A percentile compares a stretch with the other conserved stretches of the same genome.
These are phyloP conservation scores for Yarrowia sp. DNA, from an alignment of 805 yeast species.

Conservation along the genomic window DNA sequence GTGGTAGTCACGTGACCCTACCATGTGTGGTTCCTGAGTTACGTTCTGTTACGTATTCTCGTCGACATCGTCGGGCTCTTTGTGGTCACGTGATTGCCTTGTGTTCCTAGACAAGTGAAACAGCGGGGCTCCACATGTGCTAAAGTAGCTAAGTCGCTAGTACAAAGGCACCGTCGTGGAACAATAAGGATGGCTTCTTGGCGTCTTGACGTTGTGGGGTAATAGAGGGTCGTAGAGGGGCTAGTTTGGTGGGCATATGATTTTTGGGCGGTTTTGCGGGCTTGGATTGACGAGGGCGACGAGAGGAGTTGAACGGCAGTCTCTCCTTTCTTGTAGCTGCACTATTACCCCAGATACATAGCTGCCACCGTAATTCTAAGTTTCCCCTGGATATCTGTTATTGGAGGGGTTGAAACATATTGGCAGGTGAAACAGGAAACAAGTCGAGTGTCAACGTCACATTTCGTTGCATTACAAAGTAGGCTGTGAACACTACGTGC, in stretches of 20 bases:
- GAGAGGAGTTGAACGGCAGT: neutral
- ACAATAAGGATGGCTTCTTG: slow-evolving; percentile 13
- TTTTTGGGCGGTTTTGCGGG: neutral
- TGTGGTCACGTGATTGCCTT: neutral
- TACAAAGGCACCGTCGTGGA: neutral
- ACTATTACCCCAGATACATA: no score
- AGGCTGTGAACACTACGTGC: no score
- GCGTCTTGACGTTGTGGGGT: slow-evolving; percentile 4
- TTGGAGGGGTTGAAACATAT: slow-evolving; percentile 7
- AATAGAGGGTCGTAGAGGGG: neutral
- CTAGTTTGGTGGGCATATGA: neutral
- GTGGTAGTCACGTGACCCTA: neutral
- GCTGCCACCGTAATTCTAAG: neutral
- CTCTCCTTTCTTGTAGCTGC: no score
- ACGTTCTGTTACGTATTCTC: no score
- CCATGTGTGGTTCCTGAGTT: no score
- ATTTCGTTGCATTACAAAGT: no score
- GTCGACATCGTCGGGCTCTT: neutral
- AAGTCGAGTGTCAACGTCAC: neutral
- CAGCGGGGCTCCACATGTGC: slow-evolving; percentile 8
- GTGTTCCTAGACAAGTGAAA: neutral
- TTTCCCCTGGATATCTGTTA: neutral
- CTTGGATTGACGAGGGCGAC: neutral
- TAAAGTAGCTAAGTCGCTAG: neutral
- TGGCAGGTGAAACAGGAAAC: slow-evolving; percentile 9